These are phyloP conservation scores for Rhizophora apiculata DNA, from an alignment of 345 rosid genomes.

Conservation along the genomic window DNA sequence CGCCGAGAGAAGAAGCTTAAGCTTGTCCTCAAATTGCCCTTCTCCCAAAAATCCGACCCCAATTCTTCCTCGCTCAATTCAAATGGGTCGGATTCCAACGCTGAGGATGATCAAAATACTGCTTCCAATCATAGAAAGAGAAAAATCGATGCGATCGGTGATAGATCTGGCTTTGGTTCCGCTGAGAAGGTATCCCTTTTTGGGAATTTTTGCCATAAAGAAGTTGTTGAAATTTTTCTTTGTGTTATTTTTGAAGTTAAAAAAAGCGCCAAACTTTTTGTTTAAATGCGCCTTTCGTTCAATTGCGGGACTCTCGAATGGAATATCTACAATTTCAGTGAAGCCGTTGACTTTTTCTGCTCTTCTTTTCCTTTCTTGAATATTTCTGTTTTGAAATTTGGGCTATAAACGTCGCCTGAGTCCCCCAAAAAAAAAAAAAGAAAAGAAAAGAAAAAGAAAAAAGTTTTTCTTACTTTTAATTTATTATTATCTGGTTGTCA, in stretches of 20 bases:
- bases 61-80: slow-evolving; percentile 26
- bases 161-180: slow-evolving; percentile 39
- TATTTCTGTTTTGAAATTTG: slow-evolving; percentile 21
- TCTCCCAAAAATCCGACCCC: slow-evolving; percentile 13
- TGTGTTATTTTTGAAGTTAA: slow-evolving; percentile 7
- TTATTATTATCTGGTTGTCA: background rate
- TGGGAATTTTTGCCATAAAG: background rate
- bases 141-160: slow-evolving; percentile 45
- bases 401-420: background rate
- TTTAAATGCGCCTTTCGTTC: slow-evolving; percentile 25
- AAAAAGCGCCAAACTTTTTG: slow-evolving; percentile 27
- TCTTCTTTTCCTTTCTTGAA: slow-evolving; percentile 3
- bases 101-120: slow-evolving; percentile 24
- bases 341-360: slow-evolving; percentile 24
- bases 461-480: slow-evolving; percentile 6
- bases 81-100: slow-evolving; percentile 25
- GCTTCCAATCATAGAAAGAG: slow-evolving; percentile 34
- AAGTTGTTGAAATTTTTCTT: background rate
- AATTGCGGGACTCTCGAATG: slow-evolving; percentile 37
- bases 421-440: background rate
- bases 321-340: slow-evolving; percentile 29
- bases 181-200: slow-evolving; percentile 38
- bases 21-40: slow-evolving; percentile 19
- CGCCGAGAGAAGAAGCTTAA: slow-evolving; percentile 21
- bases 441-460: background rate